A percentile compares a stretch with the other conserved stretches of the same genome.
phyloP scores from a whole-genome alignment of 108 stramenopile genomes.

The Chaetoceros tenuissimus region DNA sequence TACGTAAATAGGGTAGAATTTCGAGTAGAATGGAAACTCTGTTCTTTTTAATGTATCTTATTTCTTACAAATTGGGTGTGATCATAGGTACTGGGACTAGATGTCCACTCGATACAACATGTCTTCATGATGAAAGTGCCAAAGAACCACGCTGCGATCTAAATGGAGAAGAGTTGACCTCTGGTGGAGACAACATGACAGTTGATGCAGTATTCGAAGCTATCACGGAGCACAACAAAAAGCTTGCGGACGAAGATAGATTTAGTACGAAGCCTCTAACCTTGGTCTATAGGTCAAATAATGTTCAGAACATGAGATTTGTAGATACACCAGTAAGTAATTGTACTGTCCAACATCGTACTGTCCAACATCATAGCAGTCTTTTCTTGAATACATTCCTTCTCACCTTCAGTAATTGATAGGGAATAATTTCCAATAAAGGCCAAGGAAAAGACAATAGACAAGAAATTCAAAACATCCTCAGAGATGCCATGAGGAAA shows the following conservation, averaged over 20 bases:
- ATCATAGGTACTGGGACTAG: slow-evolving; percentile 75
- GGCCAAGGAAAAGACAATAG: slow-evolving; percentile 61
- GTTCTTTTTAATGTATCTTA: too few relatives aligned
- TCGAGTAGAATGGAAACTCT: too few relatives aligned
- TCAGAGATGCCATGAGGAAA: slow-evolving; percentile 46
- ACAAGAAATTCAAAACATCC: slow-evolving; percentile 61
- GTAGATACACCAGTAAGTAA: slow-evolving; percentile 40
- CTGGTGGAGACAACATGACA: slow-evolving; percentile 28
- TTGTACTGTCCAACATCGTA: background rate
- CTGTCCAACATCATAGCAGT: background rate
- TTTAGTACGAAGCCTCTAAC: slow-evolving; percentile 46
- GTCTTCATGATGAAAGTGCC: slow-evolving; percentile 44
- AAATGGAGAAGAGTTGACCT: slow-evolving; percentile 42
- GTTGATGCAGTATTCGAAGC: slow-evolving; percentile 49
- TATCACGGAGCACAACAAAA: slow-evolving; percentile 52
- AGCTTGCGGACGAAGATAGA: slow-evolving; percentile 38
- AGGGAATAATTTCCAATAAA: slow-evolving; percentile 64
- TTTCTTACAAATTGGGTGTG: too few relatives aligned
- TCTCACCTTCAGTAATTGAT: slow-evolving; percentile 36
- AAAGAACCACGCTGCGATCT: slow-evolving; percentile 43
- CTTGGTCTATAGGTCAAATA: slow-evolving; percentile 47
- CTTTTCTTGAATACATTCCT: background rate
- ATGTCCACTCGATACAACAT: slow-evolving; percentile 70
- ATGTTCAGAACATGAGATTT: slow-evolving; percentile 73
- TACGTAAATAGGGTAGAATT: too few relatives aligned